phyloP scores from a whole-genome alignment of 805 yeast genomes.

The Ogataea philodendri region DNA sequence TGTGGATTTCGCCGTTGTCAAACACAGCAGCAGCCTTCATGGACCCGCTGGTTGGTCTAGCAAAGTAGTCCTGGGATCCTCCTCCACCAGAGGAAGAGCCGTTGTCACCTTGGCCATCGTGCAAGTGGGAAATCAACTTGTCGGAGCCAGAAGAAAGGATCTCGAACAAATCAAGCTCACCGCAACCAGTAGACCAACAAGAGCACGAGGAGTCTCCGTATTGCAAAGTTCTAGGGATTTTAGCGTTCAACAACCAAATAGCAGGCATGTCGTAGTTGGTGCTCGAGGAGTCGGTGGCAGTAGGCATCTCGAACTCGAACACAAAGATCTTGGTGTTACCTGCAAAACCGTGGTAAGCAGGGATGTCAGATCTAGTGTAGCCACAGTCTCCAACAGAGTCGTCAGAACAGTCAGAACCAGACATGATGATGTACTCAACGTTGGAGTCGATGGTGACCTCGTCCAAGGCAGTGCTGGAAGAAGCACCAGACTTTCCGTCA shows the following conservation, averaged over 20 bases:
- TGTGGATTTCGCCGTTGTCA: conserved; percentile 52
- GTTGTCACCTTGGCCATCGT: conserved; percentile 72
- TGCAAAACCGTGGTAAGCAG: conserved; percentile 92
- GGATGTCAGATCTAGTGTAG: conserved; percentile 77
- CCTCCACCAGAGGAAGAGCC: conserved; percentile 60
- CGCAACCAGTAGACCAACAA: conserved; percentile 97
- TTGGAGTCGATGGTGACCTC: conserved; percentile 71
- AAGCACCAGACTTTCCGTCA: conserved; percentile 73
- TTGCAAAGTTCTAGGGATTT: conserved; percentile 94
- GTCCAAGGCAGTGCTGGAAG: conserved; percentile 62
- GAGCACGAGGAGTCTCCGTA: conserved; percentile 85
- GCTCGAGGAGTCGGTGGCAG: conserved; percentile 43
- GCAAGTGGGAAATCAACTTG: conserved; percentile 77
- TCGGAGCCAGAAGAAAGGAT: conserved; percentile 72
- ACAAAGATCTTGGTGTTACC: conserved; percentile 84
- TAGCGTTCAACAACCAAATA: conserved; percentile 91
- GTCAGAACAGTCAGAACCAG: conserved; percentile 59
- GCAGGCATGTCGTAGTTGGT: conserved; percentile 95
- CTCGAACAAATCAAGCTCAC: conserved; percentile 96
- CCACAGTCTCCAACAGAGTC: conserved; percentile 65
- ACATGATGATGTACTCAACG: conserved; percentile 78
- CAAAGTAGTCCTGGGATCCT: conserved; percentile 85
- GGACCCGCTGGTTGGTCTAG: conserved; percentile 74
- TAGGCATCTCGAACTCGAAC: conserved; percentile 93
- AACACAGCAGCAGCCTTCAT: conserved; percentile 91